Conservation (phyloP, 768 basidiomycete genomes). For the Russula dissimulans region DNA sequence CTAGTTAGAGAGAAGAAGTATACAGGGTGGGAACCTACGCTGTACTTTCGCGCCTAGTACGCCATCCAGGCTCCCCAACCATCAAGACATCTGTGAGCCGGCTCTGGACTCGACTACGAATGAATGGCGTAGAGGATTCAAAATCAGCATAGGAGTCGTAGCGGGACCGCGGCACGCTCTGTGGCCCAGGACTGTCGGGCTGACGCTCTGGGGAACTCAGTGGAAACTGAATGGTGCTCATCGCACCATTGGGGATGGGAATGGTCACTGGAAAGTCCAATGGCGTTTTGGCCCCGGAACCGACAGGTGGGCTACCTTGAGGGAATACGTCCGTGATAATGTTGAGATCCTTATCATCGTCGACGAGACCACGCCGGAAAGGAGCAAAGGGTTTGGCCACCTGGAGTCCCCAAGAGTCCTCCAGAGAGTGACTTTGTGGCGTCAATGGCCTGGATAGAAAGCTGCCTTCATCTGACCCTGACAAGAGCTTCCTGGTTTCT, state of each 20-base stretch:
- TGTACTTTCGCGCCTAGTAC: conserved; percentile 80
- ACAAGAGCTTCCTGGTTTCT: conserved; percentile 51
- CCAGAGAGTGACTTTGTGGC: conserved; percentile 41
- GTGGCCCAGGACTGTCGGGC: conserved; percentile 41
- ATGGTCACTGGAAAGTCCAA: conserved; percentile 49
- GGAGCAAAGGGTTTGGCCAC: conserved; percentile 54
- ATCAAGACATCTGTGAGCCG: conserved; percentile 47
- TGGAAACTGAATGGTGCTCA: conserved; percentile 75
- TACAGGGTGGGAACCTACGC: conserved; percentile 46
- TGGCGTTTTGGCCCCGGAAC: conserved; percentile 40
- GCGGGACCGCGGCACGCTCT: conserved; percentile 48
- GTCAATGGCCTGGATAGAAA: conserved; percentile 44
- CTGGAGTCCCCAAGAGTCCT: conserved; percentile 29
- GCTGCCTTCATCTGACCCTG: conserved; percentile 47
- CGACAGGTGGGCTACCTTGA: conserved; percentile 36
- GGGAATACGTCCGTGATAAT: conserved; percentile 34
- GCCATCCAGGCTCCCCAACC: conserved; percentile 66
- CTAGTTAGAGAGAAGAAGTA: not conserved
- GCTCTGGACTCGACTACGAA: conserved; percentile 78
- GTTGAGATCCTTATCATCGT: conserved; percentile 62
- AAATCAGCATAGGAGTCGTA: conserved; percentile 67
- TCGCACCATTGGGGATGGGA: conserved; percentile 45
- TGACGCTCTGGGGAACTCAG: conserved; percentile 63
- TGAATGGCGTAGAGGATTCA: conserved; percentile 66
- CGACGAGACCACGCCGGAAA: conserved; percentile 63